A percentile compares a stretch with the other conserved stretches of the same genome.
phyloP scores from a whole-genome alignment of 2,329 filamentous ascomycete genomes.

The Fusarium decemcellulare region DNA sequence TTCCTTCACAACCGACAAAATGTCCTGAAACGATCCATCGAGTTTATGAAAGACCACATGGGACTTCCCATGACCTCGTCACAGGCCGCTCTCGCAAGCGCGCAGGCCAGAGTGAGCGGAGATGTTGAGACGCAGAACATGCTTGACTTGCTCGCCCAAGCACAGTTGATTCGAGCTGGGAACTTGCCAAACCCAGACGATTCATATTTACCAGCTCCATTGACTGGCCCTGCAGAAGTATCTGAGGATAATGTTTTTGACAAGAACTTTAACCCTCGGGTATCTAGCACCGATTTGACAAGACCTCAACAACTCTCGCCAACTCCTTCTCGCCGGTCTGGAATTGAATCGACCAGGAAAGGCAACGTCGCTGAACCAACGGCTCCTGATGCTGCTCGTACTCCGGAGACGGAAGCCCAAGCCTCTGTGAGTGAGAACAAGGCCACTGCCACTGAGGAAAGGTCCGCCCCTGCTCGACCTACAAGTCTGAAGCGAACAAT shows the following conservation, averaged over 20 bases:
- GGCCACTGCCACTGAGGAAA: constrained; percentile 66
- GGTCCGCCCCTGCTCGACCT: constrained; percentile 70
- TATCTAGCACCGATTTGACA: constrained; percentile 64
- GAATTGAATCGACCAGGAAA: constrained; percentile 30
- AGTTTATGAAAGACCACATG: constrained; percentile 95
- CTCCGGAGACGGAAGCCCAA: constrained; percentile 66
- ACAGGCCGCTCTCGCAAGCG: constrained; percentile 83
- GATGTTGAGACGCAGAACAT: constrained; percentile 91
- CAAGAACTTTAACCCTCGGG: constrained; percentile 76
- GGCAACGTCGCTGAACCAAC: constrained; percentile 32
- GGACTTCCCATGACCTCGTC: constrained; percentile 79
- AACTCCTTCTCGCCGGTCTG: constrained; percentile 40
- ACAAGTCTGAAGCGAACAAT: constrained; percentile 86
- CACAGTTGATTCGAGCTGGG: constrained; percentile 81
- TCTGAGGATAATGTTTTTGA: constrained; percentile 89
- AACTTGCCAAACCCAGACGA: constrained; percentile 67
- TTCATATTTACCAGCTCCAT: constrained; percentile 65
- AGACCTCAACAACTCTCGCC: constrained; percentile 54
- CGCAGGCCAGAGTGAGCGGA: constrained; percentile 85
- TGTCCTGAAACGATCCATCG: constrained; percentile 91
- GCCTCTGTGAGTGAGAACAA: constrained; percentile 70
- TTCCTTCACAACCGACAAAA: constrained; percentile 92
- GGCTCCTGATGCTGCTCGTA: constrained; percentile 41
- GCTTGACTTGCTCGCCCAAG: constrained; percentile 88
- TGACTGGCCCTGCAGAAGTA: constrained; percentile 84